Conservation (phyloP, 768 basidiomycete species). For the Leccinum subgranulosum region DNA sequence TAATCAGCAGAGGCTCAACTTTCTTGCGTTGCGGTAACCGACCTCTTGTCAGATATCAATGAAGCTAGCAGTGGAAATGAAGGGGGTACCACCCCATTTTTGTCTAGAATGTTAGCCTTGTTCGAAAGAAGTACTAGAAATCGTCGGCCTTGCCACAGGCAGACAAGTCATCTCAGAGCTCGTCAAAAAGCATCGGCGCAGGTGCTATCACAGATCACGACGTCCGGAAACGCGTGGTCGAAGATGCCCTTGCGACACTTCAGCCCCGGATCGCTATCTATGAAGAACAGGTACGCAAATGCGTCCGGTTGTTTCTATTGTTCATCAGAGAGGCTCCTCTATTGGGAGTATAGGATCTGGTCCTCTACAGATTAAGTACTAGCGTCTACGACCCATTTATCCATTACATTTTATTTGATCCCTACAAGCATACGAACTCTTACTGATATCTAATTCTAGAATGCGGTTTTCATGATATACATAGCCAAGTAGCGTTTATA, state of each 20-base stretch:
- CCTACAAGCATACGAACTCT: too few relatives aligned
- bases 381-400: too few relatives aligned
- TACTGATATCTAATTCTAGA: background rate
- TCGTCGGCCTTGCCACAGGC: slow-evolving; percentile 80
- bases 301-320: background rate
- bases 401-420: too few relatives aligned
- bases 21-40: too few relatives aligned
- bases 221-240: slow-evolving; percentile 66
- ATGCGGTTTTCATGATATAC: background rate
- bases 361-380: too few relatives aligned
- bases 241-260: slow-evolving; percentile 66
- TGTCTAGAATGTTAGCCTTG: too few relatives aligned
- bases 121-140: slow-evolving; percentile 36
- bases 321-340: too few relatives aligned
- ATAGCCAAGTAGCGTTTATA: background rate
- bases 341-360: too few relatives aligned
- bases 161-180: slow-evolving; percentile 86
- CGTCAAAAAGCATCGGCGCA: slow-evolving; percentile 62
- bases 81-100: too few relatives aligned
- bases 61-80: too few relatives aligned
- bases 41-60: too few relatives aligned
- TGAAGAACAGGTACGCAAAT: slow-evolving; percentile 79
- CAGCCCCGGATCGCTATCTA: slow-evolving; percentile 85
- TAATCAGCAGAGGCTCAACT: too few relatives aligned
- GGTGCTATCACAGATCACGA: slow-evolving; percentile 53